A percentile compares a stretch with the other conserved stretches of the same genome.
Conservation (phyloP, 208 protist species). For the Angomonas ambiguus region DNA sequence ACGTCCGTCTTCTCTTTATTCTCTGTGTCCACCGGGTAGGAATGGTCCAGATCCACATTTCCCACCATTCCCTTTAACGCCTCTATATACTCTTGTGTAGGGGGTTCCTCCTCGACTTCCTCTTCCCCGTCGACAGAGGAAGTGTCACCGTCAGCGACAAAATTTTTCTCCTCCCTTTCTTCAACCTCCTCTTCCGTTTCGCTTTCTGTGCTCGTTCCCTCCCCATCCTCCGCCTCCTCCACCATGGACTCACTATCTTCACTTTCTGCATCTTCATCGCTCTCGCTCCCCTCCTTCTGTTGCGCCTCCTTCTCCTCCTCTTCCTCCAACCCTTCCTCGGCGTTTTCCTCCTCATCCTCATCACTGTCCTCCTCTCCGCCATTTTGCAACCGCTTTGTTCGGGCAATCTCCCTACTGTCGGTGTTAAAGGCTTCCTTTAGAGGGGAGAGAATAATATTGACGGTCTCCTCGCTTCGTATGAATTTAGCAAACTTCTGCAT, state of each 20-base stretch:
- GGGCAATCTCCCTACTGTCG: constrained; percentile 66
- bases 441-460: constrained; percentile 68
- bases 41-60: constrained; percentile 75
- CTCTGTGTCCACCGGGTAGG: constrained; percentile 66
- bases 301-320: not conserved
- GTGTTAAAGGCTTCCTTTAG: constrained; percentile 83
- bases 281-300: constrained; percentile 13
- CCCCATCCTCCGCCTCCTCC: not conserved
- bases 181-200: constrained; percentile 18
- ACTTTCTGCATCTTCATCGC: constrained; percentile 14
- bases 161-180: constrained; percentile 9
- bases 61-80: constrained; percentile 81
- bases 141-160: constrained; percentile 5
- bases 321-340: constrained; percentile 14
- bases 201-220: constrained; percentile 6
- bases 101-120: constrained; percentile 73
- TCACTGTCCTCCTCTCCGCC: constrained; percentile 25
- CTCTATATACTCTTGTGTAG: constrained; percentile 84
- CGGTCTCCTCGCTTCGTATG: constrained; percentile 44
- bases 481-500: constrained; percentile 69
- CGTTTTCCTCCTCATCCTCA: constrained; percentile 25
- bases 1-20: constrained; percentile 80
- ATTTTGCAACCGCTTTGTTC: constrained; percentile 51
- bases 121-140: constrained; percentile 23
- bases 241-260: constrained; percentile 15